Evolutionary conservation across 2,329 filamentous ascomycete species (phyloP), one percentile per base, ranked within the genome.

Genomic region (Alternaria sp.): DNA sequence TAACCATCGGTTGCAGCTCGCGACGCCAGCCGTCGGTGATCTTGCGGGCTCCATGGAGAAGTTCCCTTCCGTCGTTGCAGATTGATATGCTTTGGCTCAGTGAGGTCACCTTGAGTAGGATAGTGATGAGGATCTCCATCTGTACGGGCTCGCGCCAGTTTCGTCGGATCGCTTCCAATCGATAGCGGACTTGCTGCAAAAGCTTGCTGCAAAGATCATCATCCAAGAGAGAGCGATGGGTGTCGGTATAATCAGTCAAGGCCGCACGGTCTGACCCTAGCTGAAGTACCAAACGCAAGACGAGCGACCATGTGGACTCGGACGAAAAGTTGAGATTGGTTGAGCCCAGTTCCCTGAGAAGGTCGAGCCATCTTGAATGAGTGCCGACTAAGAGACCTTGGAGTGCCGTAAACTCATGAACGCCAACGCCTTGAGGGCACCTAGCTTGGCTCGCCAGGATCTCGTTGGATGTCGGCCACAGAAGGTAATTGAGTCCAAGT

Each of bases 301-400:
- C 71, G 0, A 90, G 67, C 0, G 79, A 62, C 28, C 82, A 81
- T 0, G 86, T 86, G 0, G 84, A 81, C 28, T 87, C 82, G 0
- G 83, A 84, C 28, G 86, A 87, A 64, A 92, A 87, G 64, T 91
- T 90, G 4, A 93, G 55, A 62, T 51, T 87, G 76, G 85, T 82
- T 0, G 84, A 83, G 0, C 81, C 86, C 4, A 89, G 70, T 64
- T 88, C 86, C 0, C 82, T 63, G 0, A 87, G 68, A 0, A 89
- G 78, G 3, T 81, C 78, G 1, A 79, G 72, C 85, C 86, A 87
- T 6, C 86, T 80, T 1, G 83, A 77, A 10, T 79, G 68, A 3
- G 78, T 80, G 0, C 86, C 86, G 0, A 82, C 79, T 1, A 86
- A 68, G 0, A 88, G 73, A 1, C 75, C 79, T 61, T 87, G 84